Conservation (phyloP, 164 flowering plant genomes). For the Magnolia sinica region DNA sequence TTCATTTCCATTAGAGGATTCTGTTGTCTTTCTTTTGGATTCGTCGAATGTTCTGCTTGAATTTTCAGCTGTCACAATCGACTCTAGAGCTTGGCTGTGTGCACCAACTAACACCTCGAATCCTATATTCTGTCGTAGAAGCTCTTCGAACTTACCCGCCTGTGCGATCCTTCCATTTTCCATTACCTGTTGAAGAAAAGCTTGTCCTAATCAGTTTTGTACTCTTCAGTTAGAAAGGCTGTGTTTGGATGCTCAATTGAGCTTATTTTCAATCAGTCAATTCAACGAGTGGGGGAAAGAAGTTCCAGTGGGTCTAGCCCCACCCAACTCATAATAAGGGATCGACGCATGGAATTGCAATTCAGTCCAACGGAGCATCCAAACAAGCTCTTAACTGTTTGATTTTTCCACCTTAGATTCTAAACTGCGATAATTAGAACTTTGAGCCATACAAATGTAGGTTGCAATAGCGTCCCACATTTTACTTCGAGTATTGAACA, state of each 20-base stretch:
- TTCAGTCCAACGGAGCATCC: too few species aligned
- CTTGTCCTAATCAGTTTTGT: not conserved
- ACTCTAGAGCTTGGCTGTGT: constrained; percentile 76
- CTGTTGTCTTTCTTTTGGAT: not conserved
- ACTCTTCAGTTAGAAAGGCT: not conserved
- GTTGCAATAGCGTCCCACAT: too few species aligned
- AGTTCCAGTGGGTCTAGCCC: too few species aligned
- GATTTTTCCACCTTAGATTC: too few species aligned
- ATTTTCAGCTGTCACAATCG: constrained; percentile 56
- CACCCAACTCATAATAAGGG: too few species aligned
- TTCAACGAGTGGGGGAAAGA: too few species aligned
- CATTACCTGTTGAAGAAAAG: constrained; percentile 65
- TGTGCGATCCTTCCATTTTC: constrained; percentile 81
- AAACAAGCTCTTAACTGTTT: too few species aligned
- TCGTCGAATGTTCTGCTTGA: constrained; percentile 38
- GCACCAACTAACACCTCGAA: constrained; percentile 92
- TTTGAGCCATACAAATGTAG: too few species aligned
- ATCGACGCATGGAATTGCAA: too few species aligned
- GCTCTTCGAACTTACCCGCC: constrained; percentile 78
- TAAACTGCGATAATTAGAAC: too few species aligned
- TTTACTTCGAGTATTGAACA: too few species aligned
- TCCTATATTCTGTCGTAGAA: constrained; percentile 67
- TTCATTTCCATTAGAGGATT: constrained; percentile 19
- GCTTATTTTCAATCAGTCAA: too few species aligned
- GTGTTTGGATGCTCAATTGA: not conserved